Evolutionary conservation across 345 rosid species (phyloP), one percentile per base, ranked within the genome.

Genomic region (Hibiscus tridactylites): DNA sequence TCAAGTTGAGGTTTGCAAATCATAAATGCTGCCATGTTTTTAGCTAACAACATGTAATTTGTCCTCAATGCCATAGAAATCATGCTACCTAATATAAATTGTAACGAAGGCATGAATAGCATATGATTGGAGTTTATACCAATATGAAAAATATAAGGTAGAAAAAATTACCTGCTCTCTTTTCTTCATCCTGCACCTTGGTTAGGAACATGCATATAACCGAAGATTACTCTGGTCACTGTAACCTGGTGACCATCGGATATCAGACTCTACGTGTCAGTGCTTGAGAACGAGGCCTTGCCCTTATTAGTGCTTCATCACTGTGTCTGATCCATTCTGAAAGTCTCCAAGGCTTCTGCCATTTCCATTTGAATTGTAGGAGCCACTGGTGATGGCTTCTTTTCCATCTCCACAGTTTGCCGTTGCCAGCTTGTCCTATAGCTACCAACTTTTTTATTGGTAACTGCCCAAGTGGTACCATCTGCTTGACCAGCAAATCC

Each of bases 261-360:
- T 13, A 77, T 87, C 81, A 83, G 35, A 73, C 77, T 42, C 61
- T 73, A 52, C 74, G 80, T 56, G 66, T 74, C 59, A 87, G 82
- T 62, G 86, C 80, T 72, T 75, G 90, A 56, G 78, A 83, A 53
- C 94, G 96, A 15, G 90, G 88, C 80, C 79, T 90, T 46, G 91
- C 74, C 81, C 88, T 87, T 54, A 83, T 83, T 44, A 95, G 81
- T 31, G 88, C 86, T 79, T 88, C 94, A 47, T 95, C 99, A 75
- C 93, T 90, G 75, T 88, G 96, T 77, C 91, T 85, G 62, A 95
- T 95, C 90, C 80, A 83, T 81, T 92, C 99, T 19, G 99, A 95
- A 71, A 95, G 90, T 80, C 89, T 90, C 99, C 99, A 95, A 60
- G 99, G 99, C 82, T 95, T 95, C 82, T 95, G 99, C 99, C 99